Evolutionary conservation across 1,284 basidiomycete genomes (phyloP).

Genomic region (Cryptococcus sp.): DNA sequence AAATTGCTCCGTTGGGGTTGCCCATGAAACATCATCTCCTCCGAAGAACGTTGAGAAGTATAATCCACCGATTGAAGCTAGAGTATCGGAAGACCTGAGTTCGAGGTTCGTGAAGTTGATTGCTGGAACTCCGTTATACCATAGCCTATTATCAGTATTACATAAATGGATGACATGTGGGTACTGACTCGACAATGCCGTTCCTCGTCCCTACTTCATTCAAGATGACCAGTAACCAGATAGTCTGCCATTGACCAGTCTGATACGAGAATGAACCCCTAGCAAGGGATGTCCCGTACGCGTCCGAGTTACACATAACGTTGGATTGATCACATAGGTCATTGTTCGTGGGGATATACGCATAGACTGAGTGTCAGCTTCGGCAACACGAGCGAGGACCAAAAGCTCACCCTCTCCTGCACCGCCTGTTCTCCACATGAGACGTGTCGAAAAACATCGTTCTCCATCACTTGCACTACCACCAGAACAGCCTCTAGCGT

Average conservation of each 20-base stretch:
- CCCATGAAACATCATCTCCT: conserved; percentile 44
- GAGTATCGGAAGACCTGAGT: conserved; percentile 29
- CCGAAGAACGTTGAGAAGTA: conserved; percentile 51
- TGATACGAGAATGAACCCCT: conserved; percentile 41
- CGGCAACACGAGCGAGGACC: not conserved
- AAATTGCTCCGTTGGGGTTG: conserved; percentile 40
- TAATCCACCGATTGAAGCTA: conserved; percentile 37
- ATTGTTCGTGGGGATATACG: conserved; percentile 44
- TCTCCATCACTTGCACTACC: conserved; percentile 43
- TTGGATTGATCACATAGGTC: conserved; percentile 31
- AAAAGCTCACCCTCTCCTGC: conserved; percentile 37
- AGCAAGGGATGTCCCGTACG: conserved; percentile 46
- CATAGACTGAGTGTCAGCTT: conserved; percentile 39
- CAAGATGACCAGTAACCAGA: conserved; percentile 43
- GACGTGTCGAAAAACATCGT: conserved; percentile 44
- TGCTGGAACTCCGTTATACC: conserved; percentile 42
- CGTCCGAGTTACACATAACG: conserved; percentile 44
- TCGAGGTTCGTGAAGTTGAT: conserved; percentile 39
- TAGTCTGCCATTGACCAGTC: conserved; percentile 43
- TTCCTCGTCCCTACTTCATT: conserved; percentile 41
- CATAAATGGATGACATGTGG: not conserved
- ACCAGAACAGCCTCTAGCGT: conserved; percentile 42
- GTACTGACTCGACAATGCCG: conserved; percentile 37
- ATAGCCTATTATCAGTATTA: conserved; percentile 22
- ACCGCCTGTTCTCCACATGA: conserved; percentile 47